Base-by-base conservation (phyloP, 2,329 filamentous ascomycete genomes). In the Fusarium irregulare region DNA sequence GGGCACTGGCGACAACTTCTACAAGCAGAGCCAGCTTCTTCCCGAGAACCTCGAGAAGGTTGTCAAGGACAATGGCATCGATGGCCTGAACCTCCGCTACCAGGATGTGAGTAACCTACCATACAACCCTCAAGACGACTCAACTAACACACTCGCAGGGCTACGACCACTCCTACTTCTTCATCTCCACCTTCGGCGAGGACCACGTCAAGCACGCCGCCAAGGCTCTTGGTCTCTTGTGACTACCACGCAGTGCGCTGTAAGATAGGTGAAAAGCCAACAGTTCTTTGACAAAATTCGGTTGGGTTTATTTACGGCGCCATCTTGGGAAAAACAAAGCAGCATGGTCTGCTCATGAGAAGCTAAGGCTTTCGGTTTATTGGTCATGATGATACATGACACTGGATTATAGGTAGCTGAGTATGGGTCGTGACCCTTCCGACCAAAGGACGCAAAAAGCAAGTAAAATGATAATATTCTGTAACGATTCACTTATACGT, bases 111-210 rank as follows among this genome's bases (percentile, higher is more conserved):
- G 86, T 60, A 25, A 54, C 30, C 18, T 27, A 18, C 6, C 20
- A 9, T 13, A 12, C 30, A 13, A 13, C 7, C n/a, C 2, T 7
- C 2, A 20, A 21, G 21, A 8, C 21, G 8, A n/a, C 7, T 7
- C 28, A 13, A 21, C 46, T 58, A 14, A 57, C 20, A 55, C 10
- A 30, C 13, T 7, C 40, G 6, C 7, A 92, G 83, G 94, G 90
- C 67, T 98, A 99, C 78, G 96, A 99, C 80, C 96, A 99, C 83
- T 97, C 93, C 68, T 99, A 99, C 84, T 99, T 90, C 82, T 98
- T 97, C 82, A 97, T 99, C 85, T 91, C 94, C 37, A 90, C 89
- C 18, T 99, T 99, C 79, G 88, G 91, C 45, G 91, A 93, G 76
- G 94, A 98, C 75, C 96, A 99, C 81, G 87, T 98, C 73, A 91